Evolutionary conservation across 2,329 filamentous ascomycete species (phyloP).

Genomic region (Fusarium stilboides): DNA sequence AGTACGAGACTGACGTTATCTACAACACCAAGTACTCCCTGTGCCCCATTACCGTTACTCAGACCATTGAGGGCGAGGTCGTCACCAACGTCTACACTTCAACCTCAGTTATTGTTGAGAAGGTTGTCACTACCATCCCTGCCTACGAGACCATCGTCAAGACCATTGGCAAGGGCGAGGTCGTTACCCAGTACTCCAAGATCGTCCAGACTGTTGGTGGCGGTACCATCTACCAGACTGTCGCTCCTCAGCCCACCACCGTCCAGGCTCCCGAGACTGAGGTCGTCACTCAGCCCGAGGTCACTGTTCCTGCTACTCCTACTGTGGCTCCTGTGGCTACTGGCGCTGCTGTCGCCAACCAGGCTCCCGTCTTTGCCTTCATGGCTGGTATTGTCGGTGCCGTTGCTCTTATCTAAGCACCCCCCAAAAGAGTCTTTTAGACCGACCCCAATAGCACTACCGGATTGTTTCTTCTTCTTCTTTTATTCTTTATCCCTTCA

Average conservation of each 20-base stretch:
- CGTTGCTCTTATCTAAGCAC: conserved; percentile 55
- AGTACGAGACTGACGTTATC: conserved; percentile 51
- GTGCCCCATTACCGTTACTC: conserved; percentile 59
- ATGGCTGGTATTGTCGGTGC: conserved; percentile 58
- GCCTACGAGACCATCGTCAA: conserved; percentile 47
- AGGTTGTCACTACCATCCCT: conserved; percentile 59
- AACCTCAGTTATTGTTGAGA: conserved; percentile 51
- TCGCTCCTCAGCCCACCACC: conserved; percentile 52
- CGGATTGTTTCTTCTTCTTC: conserved; percentile 26
- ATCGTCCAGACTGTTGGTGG: conserved; percentile 46
- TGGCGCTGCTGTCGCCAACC: conserved; percentile 52
- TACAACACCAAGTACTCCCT: conserved; percentile 61
- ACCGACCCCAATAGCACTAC: conserved; percentile 9
- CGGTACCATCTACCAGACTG: conserved; percentile 49
- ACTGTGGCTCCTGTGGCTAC: conserved; percentile 48
- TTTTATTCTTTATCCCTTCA: conserved; percentile 26
- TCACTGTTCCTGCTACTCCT: conserved; percentile 43
- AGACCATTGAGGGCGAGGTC: conserved; percentile 49
- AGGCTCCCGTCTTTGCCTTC: conserved; percentile 55
- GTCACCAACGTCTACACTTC: conserved; percentile 48
- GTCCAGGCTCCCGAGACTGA: conserved; percentile 48
- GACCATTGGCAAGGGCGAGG: conserved; percentile 40
- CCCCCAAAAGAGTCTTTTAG: not conserved
- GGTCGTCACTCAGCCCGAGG: conserved; percentile 40
- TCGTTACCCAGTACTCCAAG: conserved; percentile 50